Base-by-base conservation (phyloP, 805 yeast species). In the Teunomyces aglyptinius region DNA sequence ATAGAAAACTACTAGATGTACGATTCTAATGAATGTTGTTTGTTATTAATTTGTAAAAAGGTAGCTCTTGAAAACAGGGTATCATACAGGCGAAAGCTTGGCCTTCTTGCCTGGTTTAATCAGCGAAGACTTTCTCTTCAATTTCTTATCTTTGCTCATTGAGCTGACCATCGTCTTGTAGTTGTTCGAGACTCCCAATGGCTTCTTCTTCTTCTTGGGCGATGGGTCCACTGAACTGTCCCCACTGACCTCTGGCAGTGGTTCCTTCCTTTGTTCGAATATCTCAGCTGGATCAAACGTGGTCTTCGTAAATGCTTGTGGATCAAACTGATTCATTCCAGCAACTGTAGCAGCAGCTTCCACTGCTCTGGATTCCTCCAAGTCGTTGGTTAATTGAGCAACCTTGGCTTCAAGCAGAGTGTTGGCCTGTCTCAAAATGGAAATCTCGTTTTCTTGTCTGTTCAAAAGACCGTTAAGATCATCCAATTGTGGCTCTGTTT, bases 141-240 rank as follows among this genome's bases (percentile, higher is more conserved):
- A 20, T 29, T 49, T 46, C 52, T 49, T 51, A 31, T 46, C 54
- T 39, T 51, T 46, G 41, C 45, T 19, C 48, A 47, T 41, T 22
- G 49, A 35, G 26, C 31, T 47, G 20, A 47, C 47, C 24, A 49
- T 24, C 13, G 46, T 41, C 38, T 44, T 46, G 50, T 48, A 48
- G 38, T 50, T 45, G 24, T 41, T 44, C 38, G 50, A 33, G 19
- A 48, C 46, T 12, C 45, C 33, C 45, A 49, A 46, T 5, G 45
- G 28, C 24, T 42, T 36, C 32, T 34, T 45, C 31, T 38, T 39
- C 32, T 26, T 32, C 10, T 28, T 26, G 11, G 45, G 41, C 11
- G 45, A 41, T 12, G 43, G 31, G 12, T 19, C 22, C 12, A 27
- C 18, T 15, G 43, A 31, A 8, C 19, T 15, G n/a, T 13, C 24